Percentiles rank a stretch among this genome's conserved stretches.
These are phyloP conservation scores for Pyrenochaeta sp. DNA, from an alignment of 2,329 filamentous ascomycete genomes.

Conservation along the genomic window DNA sequence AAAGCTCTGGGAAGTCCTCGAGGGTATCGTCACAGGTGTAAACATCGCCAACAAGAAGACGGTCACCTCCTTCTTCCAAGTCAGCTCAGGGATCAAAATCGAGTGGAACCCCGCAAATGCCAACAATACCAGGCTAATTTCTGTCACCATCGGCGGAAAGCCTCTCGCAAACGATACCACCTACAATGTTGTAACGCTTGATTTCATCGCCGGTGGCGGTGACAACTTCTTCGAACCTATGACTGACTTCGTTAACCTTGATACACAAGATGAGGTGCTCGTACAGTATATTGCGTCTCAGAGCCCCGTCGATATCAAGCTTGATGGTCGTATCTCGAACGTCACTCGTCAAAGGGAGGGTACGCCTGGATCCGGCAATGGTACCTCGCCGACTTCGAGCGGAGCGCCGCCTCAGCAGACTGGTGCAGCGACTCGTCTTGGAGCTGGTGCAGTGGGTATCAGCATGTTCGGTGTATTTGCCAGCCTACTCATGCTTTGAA, in stretches of 20 bases:
- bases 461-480: conserved; percentile 18
- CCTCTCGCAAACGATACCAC: conserved; percentile 57
- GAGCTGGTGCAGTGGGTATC: conserved; percentile 10
- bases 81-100: conserved; percentile 65
- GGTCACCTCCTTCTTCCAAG: conserved; percentile 68
- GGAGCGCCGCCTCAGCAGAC: conserved; percentile 12
- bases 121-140: conserved; percentile 62
- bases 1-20: conserved; percentile 65
- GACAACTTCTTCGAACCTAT: conserved; percentile 65
- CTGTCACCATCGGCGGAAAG: conserved; percentile 60
- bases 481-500: conserved; percentile 23
- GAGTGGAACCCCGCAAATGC: conserved; percentile 64
- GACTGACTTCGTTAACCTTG: conserved; percentile 58
- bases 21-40: conserved; percentile 65
- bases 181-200: conserved; percentile 69
- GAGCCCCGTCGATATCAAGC: conserved; percentile 59
- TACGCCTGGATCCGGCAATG: conserved; percentile 17
- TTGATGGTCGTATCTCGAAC: conserved; percentile 59
- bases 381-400: conserved; percentile 24
- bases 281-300: conserved; percentile 59
- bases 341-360: conserved; percentile 32
- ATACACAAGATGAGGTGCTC: conserved; percentile 64
- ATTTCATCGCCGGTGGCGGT: conserved; percentile 67
- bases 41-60: conserved; percentile 64
- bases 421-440: conserved; percentile 18